phyloP scores from a whole-genome alignment of 768 basidiomycete genomes.

The Leccinum sublutescens region DNA sequence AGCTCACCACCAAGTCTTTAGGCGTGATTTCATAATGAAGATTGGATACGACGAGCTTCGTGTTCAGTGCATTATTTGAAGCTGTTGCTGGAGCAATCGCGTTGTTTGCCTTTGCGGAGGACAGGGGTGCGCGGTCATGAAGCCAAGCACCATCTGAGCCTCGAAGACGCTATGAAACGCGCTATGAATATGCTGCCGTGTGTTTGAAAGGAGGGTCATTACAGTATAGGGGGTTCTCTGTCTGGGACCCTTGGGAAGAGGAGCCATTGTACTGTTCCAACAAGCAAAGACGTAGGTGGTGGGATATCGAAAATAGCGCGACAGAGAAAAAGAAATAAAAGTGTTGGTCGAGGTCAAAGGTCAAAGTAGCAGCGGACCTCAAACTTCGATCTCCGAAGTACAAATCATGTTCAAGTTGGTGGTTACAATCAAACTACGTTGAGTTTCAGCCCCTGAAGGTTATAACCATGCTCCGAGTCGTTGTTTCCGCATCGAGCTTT shows the following conservation, averaged over 20 bases:
- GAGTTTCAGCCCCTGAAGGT: too few species aligned
- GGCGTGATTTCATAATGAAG: slow-evolving; percentile 90
- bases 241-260: slow-evolving; percentile 29
- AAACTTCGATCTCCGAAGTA: slow-evolving; percentile 18
- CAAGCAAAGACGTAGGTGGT: not conserved
- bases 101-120: slow-evolving; percentile 28
- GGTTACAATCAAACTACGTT: too few species aligned
- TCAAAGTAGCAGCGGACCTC: slow-evolving; percentile 7
- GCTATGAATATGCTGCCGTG: slow-evolving; percentile 3
- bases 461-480: too few species aligned
- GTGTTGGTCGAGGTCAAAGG: not conserved
- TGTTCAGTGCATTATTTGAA: slow-evolving; percentile 35
- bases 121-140: slow-evolving; percentile 68
- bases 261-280: slow-evolving; percentile 19
- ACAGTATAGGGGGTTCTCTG: slow-evolving; percentile 46
- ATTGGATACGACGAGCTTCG: slow-evolving; percentile 78
- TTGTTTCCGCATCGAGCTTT: not conserved
- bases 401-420: not conserved
- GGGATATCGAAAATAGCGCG: not conserved
- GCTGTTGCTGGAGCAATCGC: slow-evolving; percentile 21
- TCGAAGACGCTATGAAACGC: slow-evolving; percentile 50
- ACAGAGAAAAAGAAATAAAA: not conserved
- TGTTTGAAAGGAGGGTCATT: slow-evolving; percentile 5
- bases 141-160: slow-evolving; percentile 66
- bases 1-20: slow-evolving; percentile 82